Conservation (phyloP, 1,284 basidiomycete species). For the Spongiforma sp. region DNA sequence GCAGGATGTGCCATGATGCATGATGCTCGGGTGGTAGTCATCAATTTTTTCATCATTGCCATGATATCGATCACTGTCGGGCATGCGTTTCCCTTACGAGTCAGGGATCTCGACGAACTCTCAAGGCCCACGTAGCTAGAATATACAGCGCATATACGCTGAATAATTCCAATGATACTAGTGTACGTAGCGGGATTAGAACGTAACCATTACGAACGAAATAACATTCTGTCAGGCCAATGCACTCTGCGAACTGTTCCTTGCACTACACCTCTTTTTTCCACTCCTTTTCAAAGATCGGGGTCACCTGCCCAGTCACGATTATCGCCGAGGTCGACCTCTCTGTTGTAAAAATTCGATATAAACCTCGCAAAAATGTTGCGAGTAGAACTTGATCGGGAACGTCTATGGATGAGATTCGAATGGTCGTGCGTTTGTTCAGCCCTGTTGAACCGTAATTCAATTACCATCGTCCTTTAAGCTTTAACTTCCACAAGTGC, state of each 20-base stretch:
- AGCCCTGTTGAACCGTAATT: too few relatives aligned
- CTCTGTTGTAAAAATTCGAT: constrained; percentile 29
- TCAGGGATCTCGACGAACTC: background rate
- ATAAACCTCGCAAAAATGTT: constrained; percentile 32
- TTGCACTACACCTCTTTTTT: constrained; percentile 15
- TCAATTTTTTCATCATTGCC: too few relatives aligned
- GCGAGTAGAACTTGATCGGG: constrained; percentile 31
- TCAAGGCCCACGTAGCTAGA: too few relatives aligned
- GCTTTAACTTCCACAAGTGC: constrained; percentile 9
- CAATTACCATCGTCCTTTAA: too few relatives aligned
- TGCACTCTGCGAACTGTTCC: constrained; percentile 14
- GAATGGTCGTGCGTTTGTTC: too few relatives aligned
- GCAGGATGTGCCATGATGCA: constrained; percentile 23
- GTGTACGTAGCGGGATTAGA: too few relatives aligned
- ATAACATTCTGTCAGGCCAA: constrained; percentile 18
- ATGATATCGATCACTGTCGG: too few relatives aligned
- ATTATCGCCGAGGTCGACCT: constrained; percentile 31
- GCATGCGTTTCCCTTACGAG: background rate
- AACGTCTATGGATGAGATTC: too few relatives aligned
- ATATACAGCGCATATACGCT: too few relatives aligned
- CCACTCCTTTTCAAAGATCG: constrained; percentile 23
- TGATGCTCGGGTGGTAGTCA: too few relatives aligned
- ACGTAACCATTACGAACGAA: constrained; percentile 11
- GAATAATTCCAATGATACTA: too few relatives aligned
- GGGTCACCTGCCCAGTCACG: constrained; percentile 34